Evolutionary conservation across 768 basidiomycete species (phyloP).

Genomic region (Phanerochaete sordida): DNA sequence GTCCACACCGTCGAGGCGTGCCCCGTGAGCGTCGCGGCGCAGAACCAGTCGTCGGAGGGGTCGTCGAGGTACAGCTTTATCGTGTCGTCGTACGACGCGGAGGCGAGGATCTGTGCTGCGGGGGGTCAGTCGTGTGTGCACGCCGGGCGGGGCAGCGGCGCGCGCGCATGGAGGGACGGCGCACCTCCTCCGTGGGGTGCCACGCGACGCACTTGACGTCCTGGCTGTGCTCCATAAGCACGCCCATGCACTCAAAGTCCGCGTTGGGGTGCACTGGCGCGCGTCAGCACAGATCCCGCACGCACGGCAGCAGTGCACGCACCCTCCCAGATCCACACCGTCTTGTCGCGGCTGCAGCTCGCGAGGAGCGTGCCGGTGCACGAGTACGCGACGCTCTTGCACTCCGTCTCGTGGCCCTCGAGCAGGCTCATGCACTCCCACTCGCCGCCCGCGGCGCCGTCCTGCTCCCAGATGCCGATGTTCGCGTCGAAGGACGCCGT

Average conservation of each 20-base stretch:
- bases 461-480: conserved; percentile 87
- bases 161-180: conserved; percentile 12
- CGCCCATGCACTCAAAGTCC: conserved; percentile 93
- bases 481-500: conserved; percentile 94
- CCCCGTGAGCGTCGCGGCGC: conserved; percentile 75
- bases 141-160: background rate
- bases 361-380: conserved; percentile 64
- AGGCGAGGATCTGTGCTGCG: conserved; percentile 79
- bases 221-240: conserved; percentile 95
- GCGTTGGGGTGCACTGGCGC: conserved; percentile 77
- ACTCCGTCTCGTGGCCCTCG: conserved; percentile 96
- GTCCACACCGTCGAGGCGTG: conserved; percentile 93
- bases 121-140: conserved; percentile 13
- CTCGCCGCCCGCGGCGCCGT: conserved; percentile 46
- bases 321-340: conserved; percentile 99
- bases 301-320: conserved; percentile 15
- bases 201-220: conserved; percentile 95
- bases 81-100: conserved; percentile 95
- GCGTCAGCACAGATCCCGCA: background rate
- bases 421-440: conserved; percentile 89
- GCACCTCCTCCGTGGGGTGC: conserved; percentile 94
- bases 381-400: conserved; percentile 40
- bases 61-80: conserved; percentile 93
- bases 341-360: conserved; percentile 94
- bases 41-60: conserved; percentile 92